phyloP scores from a whole-genome alignment of 257 asterid genomes.

The Jacaranda mimosifolia region DNA sequence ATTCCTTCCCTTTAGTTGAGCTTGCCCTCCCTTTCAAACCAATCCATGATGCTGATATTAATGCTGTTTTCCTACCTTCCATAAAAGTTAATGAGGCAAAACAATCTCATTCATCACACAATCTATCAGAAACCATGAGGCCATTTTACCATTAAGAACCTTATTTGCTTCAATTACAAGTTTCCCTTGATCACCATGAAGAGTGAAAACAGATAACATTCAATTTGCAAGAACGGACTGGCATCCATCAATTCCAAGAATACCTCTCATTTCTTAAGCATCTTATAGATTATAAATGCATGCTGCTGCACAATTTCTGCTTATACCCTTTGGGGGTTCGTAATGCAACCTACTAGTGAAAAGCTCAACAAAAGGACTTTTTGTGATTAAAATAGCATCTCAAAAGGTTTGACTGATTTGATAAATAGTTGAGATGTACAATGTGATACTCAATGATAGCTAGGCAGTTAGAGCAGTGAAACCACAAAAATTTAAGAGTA shows the following conservation, averaged over 20 bases:
- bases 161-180: not conserved
- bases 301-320: not conserved
- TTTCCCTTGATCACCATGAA: not conserved
- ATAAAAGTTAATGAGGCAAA: not conserved
- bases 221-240: constrained; percentile 19
- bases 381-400: constrained; percentile 7
- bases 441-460: not conserved
- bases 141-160: not conserved
- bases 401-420: constrained; percentile 4
- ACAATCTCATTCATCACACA: not conserved
- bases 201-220: constrained; percentile 10
- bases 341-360: not conserved
- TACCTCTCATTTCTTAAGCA: not conserved
- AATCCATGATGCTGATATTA: not conserved
- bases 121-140: constrained; percentile 8
- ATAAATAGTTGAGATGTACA: constrained; percentile 1
- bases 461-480: not conserved
- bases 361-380: not conserved
- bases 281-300: constrained; percentile 12
- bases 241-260: not conserved
- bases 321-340: not conserved
- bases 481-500: constrained; percentile 12
- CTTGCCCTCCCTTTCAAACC: not conserved
- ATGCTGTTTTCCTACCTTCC: not conserved
- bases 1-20: not conserved